Conservation (phyloP, 2,329 filamentous ascomycete genomes). For the Dothidotthia symphoricarpi region DNA sequence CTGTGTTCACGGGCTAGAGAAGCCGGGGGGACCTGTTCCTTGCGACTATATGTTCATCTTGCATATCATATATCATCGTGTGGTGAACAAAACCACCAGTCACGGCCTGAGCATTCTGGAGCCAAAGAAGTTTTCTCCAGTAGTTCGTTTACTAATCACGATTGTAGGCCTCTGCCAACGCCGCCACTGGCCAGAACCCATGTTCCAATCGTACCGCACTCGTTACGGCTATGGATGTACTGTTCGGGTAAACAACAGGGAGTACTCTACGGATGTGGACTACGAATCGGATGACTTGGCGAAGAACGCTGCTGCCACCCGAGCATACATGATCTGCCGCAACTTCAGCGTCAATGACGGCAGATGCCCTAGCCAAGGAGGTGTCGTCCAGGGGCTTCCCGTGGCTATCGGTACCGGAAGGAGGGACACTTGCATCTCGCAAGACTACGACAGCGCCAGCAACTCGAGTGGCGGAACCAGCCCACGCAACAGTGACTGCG, state of each 20-base stretch:
- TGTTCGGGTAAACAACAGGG: conserved; percentile 91
- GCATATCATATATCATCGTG: no score
- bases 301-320: conserved; percentile 90
- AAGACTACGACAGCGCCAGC: conserved; percentile 53
- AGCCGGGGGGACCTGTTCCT: no score
- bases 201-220: conserved; percentile 78
- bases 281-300: conserved; percentile 81
- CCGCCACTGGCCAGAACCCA: conserved; percentile 87
- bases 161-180: conserved; percentile 82
- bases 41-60: no score
- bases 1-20: no score
- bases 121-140: no score
- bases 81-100: neutral
- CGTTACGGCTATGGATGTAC: conserved; percentile 79
- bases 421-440: conserved; percentile 48
- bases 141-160: conserved; percentile 24
- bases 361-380: conserved; percentile 65
- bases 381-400: conserved; percentile 60
- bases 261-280: conserved; percentile 87
- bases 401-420: conserved; percentile 64
- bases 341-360: conserved; percentile 97
- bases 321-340: conserved; percentile 94
- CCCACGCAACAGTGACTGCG: conserved; percentile 50
- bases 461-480: conserved; percentile 57
- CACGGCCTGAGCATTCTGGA: no score